Base-by-base conservation (phyloP, 768 basidiomycete genomes). In the Psilocybe subaeruginosa region DNA sequence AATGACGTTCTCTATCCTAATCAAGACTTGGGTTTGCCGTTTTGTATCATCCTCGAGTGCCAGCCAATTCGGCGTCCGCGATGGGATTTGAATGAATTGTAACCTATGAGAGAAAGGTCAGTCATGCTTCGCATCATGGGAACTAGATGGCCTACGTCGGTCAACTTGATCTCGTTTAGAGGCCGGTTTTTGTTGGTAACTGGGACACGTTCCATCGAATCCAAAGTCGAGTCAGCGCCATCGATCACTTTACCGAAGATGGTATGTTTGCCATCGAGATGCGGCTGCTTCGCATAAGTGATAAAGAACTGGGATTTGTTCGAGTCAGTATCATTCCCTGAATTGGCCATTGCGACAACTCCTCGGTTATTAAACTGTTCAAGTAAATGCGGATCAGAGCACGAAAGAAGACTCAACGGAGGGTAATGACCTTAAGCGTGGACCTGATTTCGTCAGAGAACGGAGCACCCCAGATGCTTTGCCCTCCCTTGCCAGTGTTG, bases 231-330 rank as follows among this genome's bases (percentile, higher is more conserved):
- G 71, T 99, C 96, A n/a, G 84, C 85, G 17, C 97, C 97, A 70
- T 99, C 97, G 66, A 99, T 99, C n/a, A 99, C 95, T 80, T 91
- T 94, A 59, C 95, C 97, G 62, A 99, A 88, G 55, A 98, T 97
- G 14, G 94, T 94, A 75, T 92, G 91, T 72, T 97, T 98, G 64
- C 89, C 89, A 71, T 99, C 97, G 14, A 99, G 85, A 72, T 97
- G 96, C 0, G 92, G 77, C 68, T 98, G 97, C 73, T 99, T 99
- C 2, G 90, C 79, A 71, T 98, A 98, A 3, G 93, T 88, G 69
- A 95, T 82, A 72, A 94, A 94, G 73, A 94, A 94, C 72, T 95
- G 92, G 47, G 82, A 90, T 76, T 97, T 98, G 79, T 98, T 99
- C 17, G 91, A 88, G 72, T 98, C 95, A 35, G 91, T 87, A 72